Conservation (phyloP, 164 flowering plant species). For the Liquidambar formosana region DNA sequence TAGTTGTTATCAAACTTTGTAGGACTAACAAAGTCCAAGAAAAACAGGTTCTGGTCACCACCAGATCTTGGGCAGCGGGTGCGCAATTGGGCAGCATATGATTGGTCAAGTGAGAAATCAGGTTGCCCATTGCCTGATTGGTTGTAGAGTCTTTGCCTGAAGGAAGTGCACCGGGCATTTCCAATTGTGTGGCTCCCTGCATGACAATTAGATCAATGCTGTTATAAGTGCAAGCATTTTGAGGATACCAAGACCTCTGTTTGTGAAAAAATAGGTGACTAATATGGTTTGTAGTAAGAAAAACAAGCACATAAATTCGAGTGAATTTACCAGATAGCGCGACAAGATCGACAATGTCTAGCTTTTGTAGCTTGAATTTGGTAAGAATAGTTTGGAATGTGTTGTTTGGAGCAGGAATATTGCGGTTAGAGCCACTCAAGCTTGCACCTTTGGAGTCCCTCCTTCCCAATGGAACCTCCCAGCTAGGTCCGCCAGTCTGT, state of each 20-base stretch:
- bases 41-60: constrained; percentile 82
- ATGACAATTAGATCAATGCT: too few species aligned
- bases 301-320: neutral
- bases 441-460: constrained; percentile 88
- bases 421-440: constrained; percentile 89
- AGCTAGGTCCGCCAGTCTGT: constrained; percentile 86
- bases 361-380: constrained; percentile 74
- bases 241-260: too few species aligned
- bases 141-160: constrained; percentile 96
- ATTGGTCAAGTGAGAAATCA: constrained; percentile 56
- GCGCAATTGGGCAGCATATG: constrained; percentile 64
- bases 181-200: constrained; percentile 99
- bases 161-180: constrained; percentile 74
- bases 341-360: constrained; percentile 77
- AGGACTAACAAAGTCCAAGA: constrained; percentile 69
- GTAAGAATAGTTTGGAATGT: constrained; percentile 88
- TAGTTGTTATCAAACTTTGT: constrained; percentile 76
- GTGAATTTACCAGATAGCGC: constrained; percentile 73
- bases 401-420: constrained; percentile 97
- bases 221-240: too few species aligned
- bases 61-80: constrained; percentile 83
- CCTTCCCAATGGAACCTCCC: constrained; percentile 96
- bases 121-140: constrained; percentile 81
- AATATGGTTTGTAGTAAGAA: neutral
- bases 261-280: neutral